Base-by-base conservation (phyloP, 441 rosid genomes). In the Euphorbia schlechtendalii region DNA sequence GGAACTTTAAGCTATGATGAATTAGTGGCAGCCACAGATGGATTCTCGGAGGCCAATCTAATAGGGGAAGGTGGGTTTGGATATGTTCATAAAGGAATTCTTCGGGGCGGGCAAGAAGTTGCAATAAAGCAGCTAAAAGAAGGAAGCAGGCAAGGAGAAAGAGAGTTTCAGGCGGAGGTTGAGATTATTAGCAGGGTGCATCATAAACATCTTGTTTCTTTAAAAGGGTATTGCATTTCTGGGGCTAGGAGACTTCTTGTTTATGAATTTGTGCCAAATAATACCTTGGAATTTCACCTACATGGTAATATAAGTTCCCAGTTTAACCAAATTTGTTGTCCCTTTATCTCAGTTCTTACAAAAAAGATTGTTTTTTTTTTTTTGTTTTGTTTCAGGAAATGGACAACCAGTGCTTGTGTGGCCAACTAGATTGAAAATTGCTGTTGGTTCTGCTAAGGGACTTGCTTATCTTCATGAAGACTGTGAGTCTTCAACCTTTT, bases 51-150 rank as follows among this genome's bases (percentile, higher is more conserved):
- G 12, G 83, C 90, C 10, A 92, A 92, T 72, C 83, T 92, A 56
- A 82, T 92, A 0, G 98, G 98, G 55, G 90, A 89, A 84, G 98
- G 98, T 5, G 98, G 98, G 34, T 92, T 92, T 12, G 96, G 98
- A 28, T 86, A 82, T 71, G 98, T 92, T 70, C 93, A 89, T 72
- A 85, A 74, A 28, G 98, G 98, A 69, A 72, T 85, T 59, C 85
- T 92, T 51, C 85, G 93, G 0, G 81, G 73, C 27, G 96, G 96
- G 41, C 85, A 86, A 79, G 93, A 89, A 77, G 87, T 92, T 48
- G 98, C 98, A 0, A 75, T 92, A 36, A 92, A 92, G 74, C 96
- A 84, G 69, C 81, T 87, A 62, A 92, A 86, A 71, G 86, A 83
- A 0, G 96, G 98, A 63, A 89, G 96, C 56, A 86, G 86, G 55